phyloP scores from a whole-genome alignment of 2,329 filamentous ascomycete species.

The Penicillium carneum region DNA sequence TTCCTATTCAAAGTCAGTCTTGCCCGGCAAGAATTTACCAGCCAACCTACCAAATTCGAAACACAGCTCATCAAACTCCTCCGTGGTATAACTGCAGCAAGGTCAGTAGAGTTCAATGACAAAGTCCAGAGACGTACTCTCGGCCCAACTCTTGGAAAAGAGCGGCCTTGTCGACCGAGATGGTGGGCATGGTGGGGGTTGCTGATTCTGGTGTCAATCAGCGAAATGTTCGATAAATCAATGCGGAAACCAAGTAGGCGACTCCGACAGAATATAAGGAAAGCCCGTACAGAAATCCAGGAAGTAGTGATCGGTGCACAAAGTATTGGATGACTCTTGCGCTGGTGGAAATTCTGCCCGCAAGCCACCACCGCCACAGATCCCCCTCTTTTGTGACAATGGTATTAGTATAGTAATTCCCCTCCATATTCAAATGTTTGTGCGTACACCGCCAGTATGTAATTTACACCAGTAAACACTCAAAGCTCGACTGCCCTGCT shows the following conservation, averaged over 20 bases:
- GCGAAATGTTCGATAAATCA: slow-evolving; percentile 9
- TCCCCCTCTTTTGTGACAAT: slow-evolving; percentile 36
- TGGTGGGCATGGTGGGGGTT: slow-evolving; percentile 82
- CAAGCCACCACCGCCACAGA: slow-evolving; percentile 46
- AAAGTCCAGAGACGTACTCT: slow-evolving; percentile 66
- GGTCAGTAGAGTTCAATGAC: not conserved
- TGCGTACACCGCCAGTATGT: slow-evolving; percentile 31
- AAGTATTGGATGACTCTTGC: slow-evolving; percentile 33
- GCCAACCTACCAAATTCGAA: slow-evolving; percentile 82
- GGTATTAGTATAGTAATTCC: slow-evolving; percentile 31
- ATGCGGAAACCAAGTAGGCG: not conserved
- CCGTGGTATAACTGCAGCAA: slow-evolving; percentile 75
- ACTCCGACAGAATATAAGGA: slow-evolving; percentile 14
- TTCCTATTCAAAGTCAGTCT: slow-evolving; percentile 59
- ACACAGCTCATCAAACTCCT: slow-evolving; percentile 95
- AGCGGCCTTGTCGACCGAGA: slow-evolving; percentile 92
- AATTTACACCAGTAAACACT: slow-evolving; percentile 27
- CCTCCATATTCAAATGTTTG: slow-evolving; percentile 3
- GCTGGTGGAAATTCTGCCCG: slow-evolving; percentile 36
- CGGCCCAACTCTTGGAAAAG: slow-evolving; percentile 91
- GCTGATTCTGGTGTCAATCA: slow-evolving; percentile 30
- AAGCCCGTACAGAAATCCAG: slow-evolving; percentile 15
- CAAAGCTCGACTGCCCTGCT: slow-evolving; percentile 17
- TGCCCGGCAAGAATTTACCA: slow-evolving; percentile 33
- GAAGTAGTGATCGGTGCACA: slow-evolving; percentile 22